phyloP scores from a whole-genome alignment of 768 basidiomycete species.

The Termitomyces sp. region DNA sequence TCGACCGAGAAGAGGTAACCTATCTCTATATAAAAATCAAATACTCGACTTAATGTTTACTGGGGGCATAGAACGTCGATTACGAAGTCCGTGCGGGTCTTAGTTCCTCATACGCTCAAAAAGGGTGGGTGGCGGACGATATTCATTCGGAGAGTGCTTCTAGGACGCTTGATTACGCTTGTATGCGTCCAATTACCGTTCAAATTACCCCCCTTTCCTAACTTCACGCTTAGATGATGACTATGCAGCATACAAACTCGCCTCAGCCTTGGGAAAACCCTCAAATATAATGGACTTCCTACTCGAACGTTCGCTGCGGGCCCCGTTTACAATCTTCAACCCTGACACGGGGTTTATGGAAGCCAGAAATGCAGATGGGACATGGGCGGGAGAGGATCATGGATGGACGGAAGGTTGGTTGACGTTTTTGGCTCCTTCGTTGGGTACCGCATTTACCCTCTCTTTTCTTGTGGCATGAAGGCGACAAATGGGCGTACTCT shows the following conservation, averaged over 20 bases:
- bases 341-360: constrained; percentile 77
- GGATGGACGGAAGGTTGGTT: constrained; percentile 79
- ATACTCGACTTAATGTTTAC: neutral
- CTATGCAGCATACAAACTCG: constrained; percentile 66
- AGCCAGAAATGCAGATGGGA: constrained; percentile 63
- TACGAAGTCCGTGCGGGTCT: constrained; percentile 83
- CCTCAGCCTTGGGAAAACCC: constrained; percentile 48
- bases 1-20: constrained; percentile 65
- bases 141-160: constrained; percentile 78
- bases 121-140: constrained; percentile 79
- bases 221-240: constrained; percentile 58
- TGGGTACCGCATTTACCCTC: too few relatives aligned
- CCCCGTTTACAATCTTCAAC: constrained; percentile 69
- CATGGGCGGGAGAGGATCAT: constrained; percentile 66
- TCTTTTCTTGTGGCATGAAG: constrained; percentile 16
- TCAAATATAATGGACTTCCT: constrained; percentile 46
- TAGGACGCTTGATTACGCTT: constrained; percentile 76
- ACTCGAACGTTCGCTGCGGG: constrained; percentile 48
- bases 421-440: neutral
- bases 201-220: neutral
- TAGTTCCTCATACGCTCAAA: constrained; percentile 56
- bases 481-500: constrained; percentile 65
- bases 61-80: constrained; percentile 50
- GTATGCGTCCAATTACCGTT: constrained; percentile 27
- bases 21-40: neutral